Percentiles rank a stretch among this genome's conserved stretches.
Evolutionary conservation across 805 yeast genomes (phyloP).

Genomic region (Lachancea waltii): DNA sequence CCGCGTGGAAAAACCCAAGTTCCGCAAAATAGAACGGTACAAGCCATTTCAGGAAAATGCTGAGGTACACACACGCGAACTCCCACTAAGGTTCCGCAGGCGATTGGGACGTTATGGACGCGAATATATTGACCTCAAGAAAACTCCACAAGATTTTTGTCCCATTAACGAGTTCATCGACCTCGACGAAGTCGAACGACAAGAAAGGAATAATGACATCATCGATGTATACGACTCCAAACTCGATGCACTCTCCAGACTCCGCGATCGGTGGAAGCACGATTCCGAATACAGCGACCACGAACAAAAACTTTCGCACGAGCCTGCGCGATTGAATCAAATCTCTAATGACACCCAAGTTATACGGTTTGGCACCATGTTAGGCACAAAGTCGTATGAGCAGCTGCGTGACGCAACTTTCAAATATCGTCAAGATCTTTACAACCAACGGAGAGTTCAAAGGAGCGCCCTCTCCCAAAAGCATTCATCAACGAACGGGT

Average conservation of each 20-base stretch:
- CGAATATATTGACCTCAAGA: conserved; percentile 68
- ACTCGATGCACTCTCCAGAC: conserved; percentile 40
- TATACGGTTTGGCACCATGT: conserved; percentile 86
- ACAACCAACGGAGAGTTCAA: conserved; percentile 32
- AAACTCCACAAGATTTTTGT: conserved; percentile 35
- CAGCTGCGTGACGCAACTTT: conserved; percentile 63
- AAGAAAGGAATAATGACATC: conserved; percentile 20
- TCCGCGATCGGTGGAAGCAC: conserved; percentile 60
- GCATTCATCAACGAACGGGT: conserved; percentile 10
- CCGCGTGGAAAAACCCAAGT: conserved; percentile 19
- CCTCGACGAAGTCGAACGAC: conserved; percentile 31
- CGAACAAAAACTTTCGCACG: conserved; percentile 54
- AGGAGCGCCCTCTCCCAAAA: conserved; percentile 15
- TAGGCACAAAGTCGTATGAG: conserved; percentile 80
- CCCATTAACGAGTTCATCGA: conserved; percentile 38
- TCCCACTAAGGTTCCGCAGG: conserved; percentile 57
- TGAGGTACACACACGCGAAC: conserved; percentile 34
- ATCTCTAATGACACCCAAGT: conserved; percentile 83
- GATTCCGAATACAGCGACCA: conserved; percentile 48
- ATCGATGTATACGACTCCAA: conserved; percentile 43
- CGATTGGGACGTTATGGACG: conserved; percentile 70
- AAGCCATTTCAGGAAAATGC: conserved; percentile 32
- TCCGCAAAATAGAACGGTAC: conserved; percentile 32
- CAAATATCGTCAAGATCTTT: conserved; percentile 57
- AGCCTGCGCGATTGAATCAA: conserved; percentile 77